Percentiles rank a stretch among this genome's conserved stretches.
These are phyloP conservation scores for Boeremia lycopersici DNA, from an alignment of 2,329 filamentous ascomycete species.

Conservation along the genomic window DNA sequence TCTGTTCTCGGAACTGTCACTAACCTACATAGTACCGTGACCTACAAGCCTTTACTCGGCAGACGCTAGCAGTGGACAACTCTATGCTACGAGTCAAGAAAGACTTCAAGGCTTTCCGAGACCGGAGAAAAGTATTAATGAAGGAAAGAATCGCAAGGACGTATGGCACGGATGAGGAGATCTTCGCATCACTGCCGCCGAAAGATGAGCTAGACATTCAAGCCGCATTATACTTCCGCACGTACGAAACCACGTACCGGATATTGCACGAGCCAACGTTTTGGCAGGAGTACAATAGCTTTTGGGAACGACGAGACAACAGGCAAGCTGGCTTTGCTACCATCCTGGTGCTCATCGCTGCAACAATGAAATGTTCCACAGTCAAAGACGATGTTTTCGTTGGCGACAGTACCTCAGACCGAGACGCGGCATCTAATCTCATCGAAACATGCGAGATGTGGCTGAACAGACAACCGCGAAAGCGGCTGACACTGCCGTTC, in stretches of 20 bases:
- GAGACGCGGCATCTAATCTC: slow-evolving; percentile 47
- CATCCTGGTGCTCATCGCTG: slow-evolving; percentile 49
- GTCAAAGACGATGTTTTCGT: slow-evolving; percentile 45
- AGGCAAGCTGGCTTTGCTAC: slow-evolving; percentile 46
- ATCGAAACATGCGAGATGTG: slow-evolving; percentile 51
- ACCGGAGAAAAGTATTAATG: slow-evolving; percentile 32
- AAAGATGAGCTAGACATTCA: slow-evolving; percentile 50
- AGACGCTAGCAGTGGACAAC: slow-evolving; percentile 37
- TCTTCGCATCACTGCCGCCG: slow-evolving; percentile 46
- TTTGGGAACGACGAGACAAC: slow-evolving; percentile 49
- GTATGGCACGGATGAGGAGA: slow-evolving; percentile 37
- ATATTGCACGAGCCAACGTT: slow-evolving; percentile 62
- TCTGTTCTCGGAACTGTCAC: neutral
- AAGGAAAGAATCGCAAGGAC: slow-evolving; percentile 29
- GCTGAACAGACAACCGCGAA: slow-evolving; percentile 55
- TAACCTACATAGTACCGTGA: slow-evolving; percentile 40
- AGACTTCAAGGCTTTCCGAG: slow-evolving; percentile 44
- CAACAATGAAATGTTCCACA: slow-evolving; percentile 46
- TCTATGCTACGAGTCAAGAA: slow-evolving; percentile 38
- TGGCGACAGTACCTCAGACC: slow-evolving; percentile 51
- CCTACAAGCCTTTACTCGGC: slow-evolving; percentile 42
- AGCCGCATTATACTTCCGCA: slow-evolving; percentile 55
- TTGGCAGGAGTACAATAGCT: slow-evolving; percentile 55
- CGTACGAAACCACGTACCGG: slow-evolving; percentile 58
- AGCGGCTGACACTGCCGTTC: slow-evolving; percentile 57